Conservation (phyloP, 768 basidiomycete species). For the Suillus occidentalis region DNA sequence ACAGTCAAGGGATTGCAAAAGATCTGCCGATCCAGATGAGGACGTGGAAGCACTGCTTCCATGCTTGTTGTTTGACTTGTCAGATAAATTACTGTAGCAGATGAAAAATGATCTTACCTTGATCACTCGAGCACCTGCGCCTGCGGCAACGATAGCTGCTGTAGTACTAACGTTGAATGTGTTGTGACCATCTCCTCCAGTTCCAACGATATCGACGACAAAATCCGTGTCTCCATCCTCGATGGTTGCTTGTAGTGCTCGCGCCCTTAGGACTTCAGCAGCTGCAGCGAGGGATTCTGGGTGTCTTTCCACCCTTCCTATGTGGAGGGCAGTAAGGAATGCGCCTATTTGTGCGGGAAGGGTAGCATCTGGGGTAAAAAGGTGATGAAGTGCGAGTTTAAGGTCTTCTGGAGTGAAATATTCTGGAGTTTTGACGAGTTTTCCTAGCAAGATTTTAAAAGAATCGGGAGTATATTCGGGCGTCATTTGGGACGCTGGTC, state of each 20-base stretch:
- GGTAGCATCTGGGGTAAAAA: constrained; percentile 64
- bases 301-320: constrained; percentile 73
- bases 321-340: constrained; percentile 83
- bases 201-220: constrained; percentile 48
- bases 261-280: constrained; percentile 69
- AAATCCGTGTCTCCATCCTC: constrained; percentile 66
- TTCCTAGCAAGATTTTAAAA: constrained; percentile 78
- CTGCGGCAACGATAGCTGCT: constrained; percentile 91
- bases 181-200: constrained; percentile 89
- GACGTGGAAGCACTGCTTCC: constrained; percentile 91
- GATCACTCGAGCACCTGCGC: constrained; percentile 89
- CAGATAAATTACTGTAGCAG: neutral
- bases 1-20: constrained; percentile 83
- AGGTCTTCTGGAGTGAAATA: constrained; percentile 80
- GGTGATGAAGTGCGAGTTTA: constrained; percentile 66
- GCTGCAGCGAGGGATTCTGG: constrained; percentile 80
- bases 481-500: constrained; percentile 16
- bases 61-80: constrained; percentile 55
- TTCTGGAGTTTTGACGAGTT: constrained; percentile 78
- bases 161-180: constrained; percentile 97
- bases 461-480: constrained; percentile 42
- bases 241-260: constrained; percentile 63
- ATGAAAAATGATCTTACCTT: constrained; percentile 56
- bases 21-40: constrained; percentile 90
- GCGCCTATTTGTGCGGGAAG: constrained; percentile 81